These are phyloP conservation scores for Cladophialophora immunda DNA, from an alignment of 2,329 filamentous ascomycete species.

Conservation along the genomic window DNA sequence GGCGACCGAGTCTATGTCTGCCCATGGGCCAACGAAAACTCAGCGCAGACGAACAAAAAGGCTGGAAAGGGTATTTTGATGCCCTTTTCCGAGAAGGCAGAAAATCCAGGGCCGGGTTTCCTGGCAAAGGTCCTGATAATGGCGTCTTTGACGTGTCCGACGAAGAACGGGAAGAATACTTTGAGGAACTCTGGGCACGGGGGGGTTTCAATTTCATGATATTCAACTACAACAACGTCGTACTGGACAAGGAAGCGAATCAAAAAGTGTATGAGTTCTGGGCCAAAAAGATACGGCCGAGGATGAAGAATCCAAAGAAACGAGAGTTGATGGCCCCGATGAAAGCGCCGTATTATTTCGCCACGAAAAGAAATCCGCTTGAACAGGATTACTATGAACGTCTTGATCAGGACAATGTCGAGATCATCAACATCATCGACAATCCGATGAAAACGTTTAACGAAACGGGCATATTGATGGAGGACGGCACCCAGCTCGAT, in stretches of 20 bases:
- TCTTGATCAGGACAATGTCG: slow-evolving; percentile 57
- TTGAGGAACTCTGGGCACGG: slow-evolving; percentile 58
- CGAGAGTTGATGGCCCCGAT: slow-evolving; percentile 63
- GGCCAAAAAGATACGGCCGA: slow-evolving; percentile 59
- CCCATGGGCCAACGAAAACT: slow-evolving; percentile 66
- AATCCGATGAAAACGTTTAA: slow-evolving; percentile 43
- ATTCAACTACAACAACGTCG: slow-evolving; percentile 60
- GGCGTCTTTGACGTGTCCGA: slow-evolving; percentile 38
- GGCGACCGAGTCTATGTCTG: slow-evolving; percentile 71
- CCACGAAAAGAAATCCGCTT: slow-evolving; percentile 59
- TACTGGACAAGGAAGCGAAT: slow-evolving; percentile 59
- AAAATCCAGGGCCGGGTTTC: slow-evolving; percentile 67
- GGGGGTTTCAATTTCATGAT: slow-evolving; percentile 66
- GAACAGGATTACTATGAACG: slow-evolving; percentile 63
- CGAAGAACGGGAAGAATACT: slow-evolving; percentile 52
- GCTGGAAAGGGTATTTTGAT: slow-evolving; percentile 57
- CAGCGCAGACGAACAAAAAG: slow-evolving; percentile 60
- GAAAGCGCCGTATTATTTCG: slow-evolving; percentile 64
- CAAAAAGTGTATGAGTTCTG: slow-evolving; percentile 65
- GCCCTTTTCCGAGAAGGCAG: slow-evolving; percentile 62
- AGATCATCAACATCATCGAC: slow-evolving; percentile 56
- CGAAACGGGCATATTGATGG: slow-evolving; percentile 31
- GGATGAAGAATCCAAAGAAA: slow-evolving; percentile 61
- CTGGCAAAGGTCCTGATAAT: slow-evolving; percentile 64
- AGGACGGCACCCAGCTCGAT: slow-evolving; percentile 40